Evolutionary conservation across 805 yeast species (phyloP).

Genomic region (Barnettozyma vustinii): DNA sequence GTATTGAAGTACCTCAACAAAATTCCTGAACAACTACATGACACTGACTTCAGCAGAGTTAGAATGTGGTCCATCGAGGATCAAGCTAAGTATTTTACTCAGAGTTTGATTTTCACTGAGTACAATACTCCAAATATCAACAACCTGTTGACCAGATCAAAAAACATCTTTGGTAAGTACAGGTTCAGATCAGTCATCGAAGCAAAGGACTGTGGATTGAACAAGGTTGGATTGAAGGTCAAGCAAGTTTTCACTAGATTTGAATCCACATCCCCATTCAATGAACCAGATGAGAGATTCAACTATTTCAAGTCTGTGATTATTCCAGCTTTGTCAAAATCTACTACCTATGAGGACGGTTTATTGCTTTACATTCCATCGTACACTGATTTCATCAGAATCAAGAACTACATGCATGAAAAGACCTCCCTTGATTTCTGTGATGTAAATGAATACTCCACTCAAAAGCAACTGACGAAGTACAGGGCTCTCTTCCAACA

Average conservation of each 20-base stretch:
- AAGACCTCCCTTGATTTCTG: slow-evolving; percentile 62
- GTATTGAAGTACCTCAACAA: slow-evolving; percentile 65
- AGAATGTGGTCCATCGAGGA: slow-evolving; percentile 92
- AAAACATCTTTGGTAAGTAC: slow-evolving; percentile 55
- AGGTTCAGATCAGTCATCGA: slow-evolving; percentile 45
- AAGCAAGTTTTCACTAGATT: slow-evolving; percentile 71
- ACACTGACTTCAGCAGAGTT: slow-evolving; percentile 85
- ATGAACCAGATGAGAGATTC: slow-evolving; percentile 81
- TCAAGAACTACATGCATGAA: slow-evolving; percentile 54
- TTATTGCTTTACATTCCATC: slow-evolving; percentile 77
- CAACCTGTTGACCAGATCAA: slow-evolving; percentile 46
- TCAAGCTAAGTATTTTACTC: slow-evolving; percentile 66
- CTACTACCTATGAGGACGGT: slow-evolving; percentile 63
- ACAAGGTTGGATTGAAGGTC: slow-evolving; percentile 58
- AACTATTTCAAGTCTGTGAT: slow-evolving; percentile 69
- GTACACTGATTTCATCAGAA: slow-evolving; percentile 78
- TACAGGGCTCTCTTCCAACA: slow-evolving; percentile 65
- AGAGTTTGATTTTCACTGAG: slow-evolving; percentile 71
- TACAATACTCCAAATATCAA: slow-evolving; percentile 79
- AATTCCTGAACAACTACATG: slow-evolving; percentile 74
- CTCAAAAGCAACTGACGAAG: slow-evolving; percentile 63
- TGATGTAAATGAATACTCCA: slow-evolving; percentile 78
- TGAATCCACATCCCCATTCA: slow-evolving; percentile 45
- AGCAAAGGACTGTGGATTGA: slow-evolving; percentile 49
- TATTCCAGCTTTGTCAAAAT: slow-evolving; percentile 63